Conservation (phyloP, 1,284 basidiomycete genomes). For the Cryptococcus sp. region DNA sequence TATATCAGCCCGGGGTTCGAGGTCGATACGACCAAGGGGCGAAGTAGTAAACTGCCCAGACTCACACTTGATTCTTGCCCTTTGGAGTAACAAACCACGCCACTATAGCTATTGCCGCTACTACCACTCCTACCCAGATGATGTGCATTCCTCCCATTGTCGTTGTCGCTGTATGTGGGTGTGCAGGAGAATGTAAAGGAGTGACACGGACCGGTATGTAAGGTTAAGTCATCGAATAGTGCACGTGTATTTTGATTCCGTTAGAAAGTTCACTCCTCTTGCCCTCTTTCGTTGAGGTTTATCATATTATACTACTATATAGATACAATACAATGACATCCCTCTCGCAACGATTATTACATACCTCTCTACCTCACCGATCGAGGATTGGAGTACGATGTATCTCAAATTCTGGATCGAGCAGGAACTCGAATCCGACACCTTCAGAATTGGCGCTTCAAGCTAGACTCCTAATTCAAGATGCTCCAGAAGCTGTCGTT, state of each 20-base stretch:
- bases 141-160: conserved; percentile 37
- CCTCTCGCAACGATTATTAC: neutral
- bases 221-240: no score
- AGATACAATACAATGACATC: neutral
- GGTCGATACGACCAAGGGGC: neutral
- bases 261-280: neutral
- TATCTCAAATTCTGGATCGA: no score
- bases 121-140: conserved; percentile 38
- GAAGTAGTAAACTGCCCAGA: conserved; percentile 18
- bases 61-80: conserved; percentile 82
- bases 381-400: neutral
- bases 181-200: neutral
- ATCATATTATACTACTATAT: neutral
- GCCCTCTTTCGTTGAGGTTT: no score
- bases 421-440: no score
- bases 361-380: neutral
- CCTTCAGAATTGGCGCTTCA: no score
- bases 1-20: neutral
- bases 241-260: neutral
- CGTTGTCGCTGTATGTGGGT: neutral
- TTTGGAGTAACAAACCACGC: conserved; percentile 71
- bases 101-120: conserved; percentile 58
- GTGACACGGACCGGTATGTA: neutral
- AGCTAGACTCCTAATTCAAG: no score
- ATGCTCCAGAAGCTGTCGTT: no score